Evolutionary conservation across 352 stramenopile species (phyloP), one percentile per base, ranked within the genome.

Genomic region (Globisporangium spiculum): DNA sequence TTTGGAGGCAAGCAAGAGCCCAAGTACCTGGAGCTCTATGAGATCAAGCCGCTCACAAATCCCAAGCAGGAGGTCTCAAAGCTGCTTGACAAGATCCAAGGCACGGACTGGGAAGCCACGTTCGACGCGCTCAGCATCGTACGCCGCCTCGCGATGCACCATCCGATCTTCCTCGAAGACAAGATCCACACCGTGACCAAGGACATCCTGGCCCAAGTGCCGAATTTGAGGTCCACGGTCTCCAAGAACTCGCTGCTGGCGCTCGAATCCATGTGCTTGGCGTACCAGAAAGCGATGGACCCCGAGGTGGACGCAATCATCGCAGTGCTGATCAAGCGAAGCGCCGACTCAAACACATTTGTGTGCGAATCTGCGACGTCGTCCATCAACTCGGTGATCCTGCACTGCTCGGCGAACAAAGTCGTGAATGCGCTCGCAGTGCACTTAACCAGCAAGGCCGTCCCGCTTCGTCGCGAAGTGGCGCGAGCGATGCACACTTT

Each of bases 161-260:
- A 90, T 46, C n/a, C 76, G 1, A 67, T 44, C 10, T 60, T 90
- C 8, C 38, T 91, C 1, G 75, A 87, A 16, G 63, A 72, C 52
- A 83, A 83, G 36, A 60, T 89, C n/a, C 80, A 88, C 44, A 66
- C 65, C 0, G 66, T 89, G 12, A 60, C 83, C 5, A 71, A 75
- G 9, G 84, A 80, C 24, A 81, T 91, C 36, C 67, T 92, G 24
- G 80, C 73, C 16, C 87, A 95, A 18, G 77, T 93, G 9, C 65
- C 68, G 1, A 95, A 91, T 57, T 30, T 95, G 55, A 81, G 87
- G 9, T 95, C 85, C 0, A 80, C 76, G 0, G 87, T 93, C 32
- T 83, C 84, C 4, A 93, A 93, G 65, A 93, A 93, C 62, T 83
- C 84, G n/a, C 56, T 93, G 10, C 61, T 93, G 10, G 81, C 85